Base-by-base conservation (phyloP, 345 rosid species). In the Salix udensis region DNA sequence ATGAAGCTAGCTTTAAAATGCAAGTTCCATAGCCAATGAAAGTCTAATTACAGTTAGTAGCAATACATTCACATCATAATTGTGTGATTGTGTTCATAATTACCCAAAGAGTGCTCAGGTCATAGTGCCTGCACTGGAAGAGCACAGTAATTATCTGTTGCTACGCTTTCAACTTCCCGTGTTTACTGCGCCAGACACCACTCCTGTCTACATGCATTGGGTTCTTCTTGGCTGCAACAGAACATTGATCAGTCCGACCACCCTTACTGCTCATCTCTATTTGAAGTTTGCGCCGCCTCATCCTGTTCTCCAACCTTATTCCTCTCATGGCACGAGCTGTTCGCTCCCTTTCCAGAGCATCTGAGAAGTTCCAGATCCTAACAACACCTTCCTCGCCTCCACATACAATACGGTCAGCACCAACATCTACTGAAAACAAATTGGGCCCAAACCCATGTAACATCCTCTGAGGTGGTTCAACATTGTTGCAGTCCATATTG, bases 401-500 rank as follows among this genome's bases (percentile, higher is more conserved):
- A 31, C 94, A 89, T 10, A 95, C 92, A 67, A 93, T 90, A 31
- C 97, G 90, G 81, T 95, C 98, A 70, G 92, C 92, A 19, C 97
- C 97, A 34, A 95, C 83, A 75, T 77, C 88, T 69, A 91, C 97
- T 16, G 98, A 88, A 79, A 90, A 90, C 62, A 92, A 82, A 76
- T 89, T 89, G 72, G 89, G 85, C 7, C 91, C 89, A 48, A 87
- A 90, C 62, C 98, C 97, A 36, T 91, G 97, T 62, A 95, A 81
- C 97, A 95, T 93, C 80, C 98, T 88, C 76, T 90, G 98, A 8
- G 98, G 97, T 28, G 97, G 89, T 86, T 95, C 96, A 79, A 90
- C 87, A 34, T 39, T 81, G 12, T 13, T 83, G 7, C n/a, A 55
- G 23, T 81, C 85, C 2, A 65, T 12, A 6, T 68, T 67, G 34